phyloP scores from a whole-genome alignment of 1,139 yeast species.

The Schizosaccharomyces versatilis region DNA sequence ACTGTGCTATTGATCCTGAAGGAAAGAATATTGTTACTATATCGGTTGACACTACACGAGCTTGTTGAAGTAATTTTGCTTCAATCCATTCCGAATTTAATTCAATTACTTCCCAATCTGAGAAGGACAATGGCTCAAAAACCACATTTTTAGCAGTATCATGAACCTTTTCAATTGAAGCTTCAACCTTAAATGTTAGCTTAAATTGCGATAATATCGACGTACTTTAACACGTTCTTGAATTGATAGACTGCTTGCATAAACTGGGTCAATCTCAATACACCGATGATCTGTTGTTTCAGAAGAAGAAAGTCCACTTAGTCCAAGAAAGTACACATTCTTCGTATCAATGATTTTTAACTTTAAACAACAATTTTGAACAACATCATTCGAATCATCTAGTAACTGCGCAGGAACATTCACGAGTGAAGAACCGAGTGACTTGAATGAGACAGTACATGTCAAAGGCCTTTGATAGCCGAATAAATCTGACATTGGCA shows the following conservation, averaged over 20 bases:
- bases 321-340: conserved; percentile 22
- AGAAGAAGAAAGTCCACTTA: conserved; percentile 74
- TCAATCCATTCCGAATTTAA: conserved; percentile 62
- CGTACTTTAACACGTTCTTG: conserved; percentile 19
- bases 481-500: too few relatives aligned
- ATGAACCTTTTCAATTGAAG: background rate
- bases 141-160: background rate
- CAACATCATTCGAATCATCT: conserved; percentile 28
- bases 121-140: background rate
- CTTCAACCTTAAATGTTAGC: background rate
- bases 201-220: too few relatives aligned
- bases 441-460: background rate
- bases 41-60: conserved; percentile 44
- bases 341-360: conserved; percentile 20
- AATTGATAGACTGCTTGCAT: conserved; percentile 28
- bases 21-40: conserved; percentile 55
- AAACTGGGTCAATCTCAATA: conserved; percentile 32
- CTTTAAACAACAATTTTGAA: conserved; percentile 42
- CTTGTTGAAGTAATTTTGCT: conserved; percentile 51
- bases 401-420: conserved; percentile 35
- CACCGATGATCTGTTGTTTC: conserved; percentile 17
- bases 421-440: conserved; percentile 27
- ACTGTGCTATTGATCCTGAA: conserved; percentile 29
- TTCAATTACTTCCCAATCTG: conserved; percentile 31
- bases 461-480: background rate